Percentiles rank a stretch among this genome's conserved stretches.
Evolutionary conservation across 257 asterid genomes (phyloP).

Genomic region (Solanum neorickii): DNA sequence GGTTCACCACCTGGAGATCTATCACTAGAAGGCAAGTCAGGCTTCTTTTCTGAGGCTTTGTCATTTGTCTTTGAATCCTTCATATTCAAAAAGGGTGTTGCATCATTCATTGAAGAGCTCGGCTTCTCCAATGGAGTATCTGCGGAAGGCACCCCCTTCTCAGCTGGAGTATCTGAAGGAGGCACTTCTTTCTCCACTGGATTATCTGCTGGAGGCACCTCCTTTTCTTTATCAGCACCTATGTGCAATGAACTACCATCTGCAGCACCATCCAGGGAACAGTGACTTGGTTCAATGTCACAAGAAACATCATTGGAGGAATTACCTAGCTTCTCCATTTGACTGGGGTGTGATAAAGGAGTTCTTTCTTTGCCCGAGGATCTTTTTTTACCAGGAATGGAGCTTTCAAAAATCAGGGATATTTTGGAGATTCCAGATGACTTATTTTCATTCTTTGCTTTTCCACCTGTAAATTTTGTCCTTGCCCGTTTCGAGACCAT

Average conservation of each 20-base stretch:
- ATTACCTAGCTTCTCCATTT: conserved; percentile 24
- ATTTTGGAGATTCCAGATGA: conserved; percentile 28
- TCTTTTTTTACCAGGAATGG: conserved; percentile 30
- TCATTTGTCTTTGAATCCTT: conserved; percentile 13
- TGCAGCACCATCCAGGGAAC: conserved; percentile 29
- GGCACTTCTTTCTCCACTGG: neutral
- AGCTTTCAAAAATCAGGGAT: conserved; percentile 16
- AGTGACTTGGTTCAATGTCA: conserved; percentile 14
- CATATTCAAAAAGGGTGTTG: conserved; percentile 18
- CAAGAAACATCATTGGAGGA: conserved; percentile 20
- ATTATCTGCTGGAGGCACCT: conserved; percentile 15
- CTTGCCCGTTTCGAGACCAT: conserved; percentile 51
- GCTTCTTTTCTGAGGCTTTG: conserved; percentile 28
- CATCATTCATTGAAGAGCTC: conserved; percentile 21
- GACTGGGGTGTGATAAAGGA: conserved; percentile 15
- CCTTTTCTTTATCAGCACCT: conserved; percentile 18
- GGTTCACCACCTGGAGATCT: conserved; percentile 25
- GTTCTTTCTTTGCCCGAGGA: conserved; percentile 32
- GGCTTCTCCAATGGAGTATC: conserved; percentile 7
- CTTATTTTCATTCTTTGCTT: conserved; percentile 35
- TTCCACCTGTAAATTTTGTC: conserved; percentile 39
- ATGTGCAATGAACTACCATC: conserved; percentile 28
- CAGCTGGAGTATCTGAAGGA: neutral
- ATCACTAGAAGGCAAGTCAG: conserved; percentile 15
- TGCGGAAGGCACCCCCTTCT: neutral